Evolutionary conservation across 2,329 filamentous ascomycete genomes (phyloP).

Genomic region (Neofusicoccum parvum): DNA sequence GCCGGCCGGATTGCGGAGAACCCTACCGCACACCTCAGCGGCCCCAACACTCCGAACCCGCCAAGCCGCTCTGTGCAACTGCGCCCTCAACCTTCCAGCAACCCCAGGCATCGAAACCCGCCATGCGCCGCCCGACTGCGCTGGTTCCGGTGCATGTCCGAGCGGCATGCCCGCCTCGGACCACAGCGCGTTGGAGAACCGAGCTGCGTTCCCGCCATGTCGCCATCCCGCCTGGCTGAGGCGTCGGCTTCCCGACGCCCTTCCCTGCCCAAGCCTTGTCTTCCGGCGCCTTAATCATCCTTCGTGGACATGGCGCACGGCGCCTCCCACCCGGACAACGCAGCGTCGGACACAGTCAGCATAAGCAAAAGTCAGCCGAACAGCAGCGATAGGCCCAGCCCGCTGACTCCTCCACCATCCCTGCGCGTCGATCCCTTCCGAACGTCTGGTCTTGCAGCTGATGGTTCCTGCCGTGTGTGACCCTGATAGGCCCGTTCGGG

Average conservation of each 20-base stretch:
- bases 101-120: too few relatives aligned
- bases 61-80: background rate
- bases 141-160: background rate
- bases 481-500: background rate
- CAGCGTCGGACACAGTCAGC: slow-evolving; percentile 12
- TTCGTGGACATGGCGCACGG: background rate
- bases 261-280: background rate
- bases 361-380: background rate
- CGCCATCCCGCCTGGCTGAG: background rate
- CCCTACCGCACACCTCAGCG: background rate
- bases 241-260: background rate
- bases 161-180: background rate
- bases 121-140: too few relatives aligned
- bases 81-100: too few relatives aligned
- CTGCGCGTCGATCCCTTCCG: background rate
- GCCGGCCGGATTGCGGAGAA: slow-evolving; percentile 8
- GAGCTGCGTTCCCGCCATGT: background rate
- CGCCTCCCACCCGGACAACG: slow-evolving; percentile 12
- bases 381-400: background rate
- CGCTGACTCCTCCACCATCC: background rate
- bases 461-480: background rate
- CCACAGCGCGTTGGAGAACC: slow-evolving; percentile 7
- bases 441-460: background rate
- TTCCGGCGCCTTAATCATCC: slow-evolving; percentile 1
- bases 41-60: slow-evolving; percentile 5